phyloP scores from a whole-genome alignment of 345 rosid species.

The Noccaea caerulescens region DNA sequence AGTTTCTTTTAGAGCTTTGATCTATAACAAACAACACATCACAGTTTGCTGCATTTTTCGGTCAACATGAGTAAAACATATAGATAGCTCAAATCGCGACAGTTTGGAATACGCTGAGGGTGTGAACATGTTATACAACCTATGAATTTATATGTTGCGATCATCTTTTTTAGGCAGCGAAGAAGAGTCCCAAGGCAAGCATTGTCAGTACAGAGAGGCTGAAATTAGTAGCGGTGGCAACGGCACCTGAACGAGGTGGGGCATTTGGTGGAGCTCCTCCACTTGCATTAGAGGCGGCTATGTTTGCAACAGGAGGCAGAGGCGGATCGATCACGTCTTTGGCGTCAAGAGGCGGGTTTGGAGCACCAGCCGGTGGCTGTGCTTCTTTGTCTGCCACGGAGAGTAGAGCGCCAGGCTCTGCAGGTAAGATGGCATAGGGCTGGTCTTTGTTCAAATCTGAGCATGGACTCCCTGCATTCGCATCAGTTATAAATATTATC shows the following conservation, averaged over 20 bases:
- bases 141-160: slow-evolving; percentile 14
- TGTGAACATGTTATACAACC: slow-evolving; percentile 21
- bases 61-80: slow-evolving; percentile 18
- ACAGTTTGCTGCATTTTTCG: slow-evolving; percentile 26
- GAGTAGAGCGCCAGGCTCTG: slow-evolving; percentile 54
- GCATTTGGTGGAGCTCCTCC: slow-evolving; percentile 28
- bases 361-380: slow-evolving; percentile 51
- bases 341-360: slow-evolving; percentile 52
- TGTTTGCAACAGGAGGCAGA: slow-evolving; percentile 60
- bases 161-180: slow-evolving; percentile 15
- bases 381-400: slow-evolving; percentile 30
- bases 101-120: slow-evolving; percentile 19
- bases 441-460: slow-evolving; percentile 45
- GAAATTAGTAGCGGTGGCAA: slow-evolving; percentile 39
- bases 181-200: slow-evolving; percentile 42
- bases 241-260: slow-evolving; percentile 43
- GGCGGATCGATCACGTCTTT: slow-evolving; percentile 75
- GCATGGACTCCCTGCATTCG: slow-evolving; percentile 65
- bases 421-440: slow-evolving; percentile 54
- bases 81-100: slow-evolving; percentile 20
- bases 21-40: slow-evolving; percentile 26
- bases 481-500: slow-evolving; percentile 45
- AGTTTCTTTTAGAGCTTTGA: slow-evolving; percentile 29
- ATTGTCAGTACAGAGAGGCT: slow-evolving; percentile 48
- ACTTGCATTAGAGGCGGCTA: slow-evolving; percentile 17